A percentile compares a stretch with the other conserved stretches of the same genome.
Conservation (phyloP, 2,329 filamentous ascomycete genomes). For the Beauveria sp. region DNA sequence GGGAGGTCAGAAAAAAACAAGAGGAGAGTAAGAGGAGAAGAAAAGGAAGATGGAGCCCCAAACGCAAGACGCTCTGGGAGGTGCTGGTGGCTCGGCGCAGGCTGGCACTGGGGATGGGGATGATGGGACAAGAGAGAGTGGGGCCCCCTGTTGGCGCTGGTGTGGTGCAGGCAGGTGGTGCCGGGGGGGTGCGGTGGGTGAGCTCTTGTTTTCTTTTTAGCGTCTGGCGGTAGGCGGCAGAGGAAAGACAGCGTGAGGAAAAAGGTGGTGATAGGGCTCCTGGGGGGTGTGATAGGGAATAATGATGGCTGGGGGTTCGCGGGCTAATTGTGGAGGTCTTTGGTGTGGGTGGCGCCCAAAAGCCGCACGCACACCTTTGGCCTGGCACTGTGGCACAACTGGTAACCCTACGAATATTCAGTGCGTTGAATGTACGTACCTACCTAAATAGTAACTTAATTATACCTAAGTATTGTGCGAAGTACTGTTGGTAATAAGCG, state of each 20-base stretch:
- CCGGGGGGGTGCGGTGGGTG: not conserved
- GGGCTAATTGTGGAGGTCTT: not conserved
- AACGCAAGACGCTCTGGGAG: conserved; percentile 3
- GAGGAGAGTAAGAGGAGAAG: not conserved
- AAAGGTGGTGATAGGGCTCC: not conserved
- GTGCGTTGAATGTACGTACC: too few relatives aligned
- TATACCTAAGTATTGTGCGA: too few relatives aligned
- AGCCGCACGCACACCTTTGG: not conserved
- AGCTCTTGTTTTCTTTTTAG: conserved; percentile 4
- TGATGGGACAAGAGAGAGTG: conserved; percentile 6
- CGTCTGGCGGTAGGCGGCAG: conserved; percentile 4
- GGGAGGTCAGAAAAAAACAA: not conserved
- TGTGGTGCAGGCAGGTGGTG: not conserved
- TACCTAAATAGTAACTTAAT: too few relatives aligned
- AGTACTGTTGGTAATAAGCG: too few relatives aligned
- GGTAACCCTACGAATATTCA: too few relatives aligned
- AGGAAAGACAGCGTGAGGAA: not conserved
- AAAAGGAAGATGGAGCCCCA: conserved; percentile 9
- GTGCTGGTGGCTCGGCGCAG: not conserved
- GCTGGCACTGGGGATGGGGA: not conserved
- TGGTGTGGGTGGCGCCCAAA: not conserved
- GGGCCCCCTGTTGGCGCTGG: conserved; percentile 9
- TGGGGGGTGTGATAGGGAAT: not conserved
- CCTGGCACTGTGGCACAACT: too few relatives aligned
- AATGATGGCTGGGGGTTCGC: not conserved